These are phyloP conservation scores for Pythium pyrilobum DNA, from an alignment of 352 stramenopile genomes.

Conservation along the genomic window DNA sequence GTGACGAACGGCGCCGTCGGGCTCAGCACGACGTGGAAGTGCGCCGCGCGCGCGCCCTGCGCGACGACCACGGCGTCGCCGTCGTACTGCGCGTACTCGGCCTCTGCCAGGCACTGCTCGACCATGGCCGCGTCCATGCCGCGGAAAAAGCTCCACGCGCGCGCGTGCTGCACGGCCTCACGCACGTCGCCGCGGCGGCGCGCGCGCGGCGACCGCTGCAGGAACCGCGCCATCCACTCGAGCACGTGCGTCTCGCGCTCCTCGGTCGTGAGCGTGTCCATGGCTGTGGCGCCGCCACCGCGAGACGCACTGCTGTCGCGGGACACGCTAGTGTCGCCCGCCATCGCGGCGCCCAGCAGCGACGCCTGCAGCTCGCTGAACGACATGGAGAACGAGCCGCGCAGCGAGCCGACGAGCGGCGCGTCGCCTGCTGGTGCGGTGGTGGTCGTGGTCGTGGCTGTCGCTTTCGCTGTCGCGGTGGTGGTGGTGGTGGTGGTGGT, in stretches of 20 bases:
- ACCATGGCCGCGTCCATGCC: conserved; percentile 44
- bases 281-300: not conserved
- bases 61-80: conserved; percentile 33
- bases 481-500: too few species aligned
- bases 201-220: conserved; percentile 26
- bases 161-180: conserved; percentile 24
- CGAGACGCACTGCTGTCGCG: not conserved
- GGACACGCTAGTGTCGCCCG: too few species aligned
- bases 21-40: conserved; percentile 49
- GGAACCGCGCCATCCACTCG: conserved; percentile 35
- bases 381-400: conserved; percentile 24
- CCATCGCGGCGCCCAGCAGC: conserved; percentile 17
- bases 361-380: conserved; percentile 23
- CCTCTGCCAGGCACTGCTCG: conserved; percentile 42
- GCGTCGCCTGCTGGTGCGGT: not conserved
- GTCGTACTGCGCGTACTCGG: conserved; percentile 30
- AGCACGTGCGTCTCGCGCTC: conserved; percentile 29
- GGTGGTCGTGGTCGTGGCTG: not conserved
- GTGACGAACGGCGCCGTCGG: conserved; percentile 35
- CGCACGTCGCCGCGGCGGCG: conserved; percentile 22
- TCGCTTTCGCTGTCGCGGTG: too few species aligned
- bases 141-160: conserved; percentile 48
- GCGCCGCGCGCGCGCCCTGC: conserved; percentile 27
- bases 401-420: not conserved
- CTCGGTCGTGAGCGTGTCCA: conserved; percentile 16